These are phyloP conservation scores for Gossypium thurberi DNA, from an alignment of 345 rosid species.

Conservation along the genomic window DNA sequence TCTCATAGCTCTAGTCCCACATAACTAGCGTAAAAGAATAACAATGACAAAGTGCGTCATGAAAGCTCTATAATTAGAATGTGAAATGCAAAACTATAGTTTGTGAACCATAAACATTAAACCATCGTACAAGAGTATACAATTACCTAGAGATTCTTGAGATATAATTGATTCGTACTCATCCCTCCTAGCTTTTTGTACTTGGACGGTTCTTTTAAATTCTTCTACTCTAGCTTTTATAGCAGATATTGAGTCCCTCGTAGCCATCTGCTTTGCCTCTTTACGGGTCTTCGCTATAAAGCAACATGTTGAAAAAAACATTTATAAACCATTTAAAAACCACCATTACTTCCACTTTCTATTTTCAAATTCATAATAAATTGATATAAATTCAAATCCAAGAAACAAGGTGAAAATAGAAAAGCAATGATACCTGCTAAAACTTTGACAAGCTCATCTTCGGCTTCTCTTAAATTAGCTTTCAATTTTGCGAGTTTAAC, in stretches of 20 bases:
- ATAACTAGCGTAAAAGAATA: neutral
- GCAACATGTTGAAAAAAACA: constrained; percentile 5
- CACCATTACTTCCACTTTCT: neutral
- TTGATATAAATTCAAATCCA: neutral
- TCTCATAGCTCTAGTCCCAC: neutral
- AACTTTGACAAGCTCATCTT: constrained; percentile 67
- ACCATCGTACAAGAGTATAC: constrained; percentile 1
- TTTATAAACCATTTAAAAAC: neutral
- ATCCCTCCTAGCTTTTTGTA: constrained; percentile 63
- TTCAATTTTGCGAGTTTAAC: constrained; percentile 51
- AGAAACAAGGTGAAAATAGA: neutral
- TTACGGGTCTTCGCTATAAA: constrained; percentile 66
- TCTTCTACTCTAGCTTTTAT: constrained; percentile 47
- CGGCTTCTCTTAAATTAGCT: constrained; percentile 64
- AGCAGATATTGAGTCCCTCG: constrained; percentile 58
- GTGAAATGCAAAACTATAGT: neutral
- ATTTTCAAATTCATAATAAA: neutral
- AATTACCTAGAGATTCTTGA: constrained; percentile 50
- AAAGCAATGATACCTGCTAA: constrained; percentile 46
- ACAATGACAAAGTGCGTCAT: neutral
- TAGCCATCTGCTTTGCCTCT: constrained; percentile 68
- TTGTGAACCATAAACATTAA: neutral
- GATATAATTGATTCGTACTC: constrained; percentile 47
- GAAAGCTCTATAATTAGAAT: neutral
- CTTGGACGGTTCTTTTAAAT: constrained; percentile 46